Conservation (phyloP, 768 basidiomycete genomes). For the Trametes cingulata region DNA sequence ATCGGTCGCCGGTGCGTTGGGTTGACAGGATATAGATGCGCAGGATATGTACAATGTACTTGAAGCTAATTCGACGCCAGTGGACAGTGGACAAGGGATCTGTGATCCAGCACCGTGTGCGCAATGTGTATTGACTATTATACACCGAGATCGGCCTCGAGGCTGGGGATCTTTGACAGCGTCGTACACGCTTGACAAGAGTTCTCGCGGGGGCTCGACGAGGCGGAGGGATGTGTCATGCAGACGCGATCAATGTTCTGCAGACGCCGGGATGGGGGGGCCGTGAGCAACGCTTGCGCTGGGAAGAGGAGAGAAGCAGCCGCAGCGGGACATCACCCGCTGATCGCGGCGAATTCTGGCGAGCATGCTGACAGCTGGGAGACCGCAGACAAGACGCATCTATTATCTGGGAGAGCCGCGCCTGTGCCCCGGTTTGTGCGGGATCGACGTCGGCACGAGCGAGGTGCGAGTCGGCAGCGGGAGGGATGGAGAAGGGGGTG, state of each 20-base stretch:
- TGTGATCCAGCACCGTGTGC: neutral
- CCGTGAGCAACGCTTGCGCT: constrained; percentile 1
- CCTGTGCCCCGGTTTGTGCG: too few species aligned
- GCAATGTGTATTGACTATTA: constrained; percentile 6
- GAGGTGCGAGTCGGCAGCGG: neutral
- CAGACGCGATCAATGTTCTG: constrained; percentile 16
- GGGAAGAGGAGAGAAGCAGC: constrained; percentile 16
- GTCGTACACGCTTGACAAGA: neutral
- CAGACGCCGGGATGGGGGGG: neutral
- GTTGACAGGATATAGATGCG: constrained; percentile 17
- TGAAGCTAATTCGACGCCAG: constrained; percentile 10
- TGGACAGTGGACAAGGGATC: constrained; percentile 2
- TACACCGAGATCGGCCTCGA: constrained; percentile 10
- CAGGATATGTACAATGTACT: constrained; percentile 16
- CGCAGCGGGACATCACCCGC: constrained; percentile 19
- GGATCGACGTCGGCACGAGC: too few species aligned
- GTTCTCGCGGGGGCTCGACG: neutral
- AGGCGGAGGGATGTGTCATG: constrained; percentile 2
- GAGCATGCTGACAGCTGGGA: neutral
- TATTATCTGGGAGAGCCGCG: too few species aligned
- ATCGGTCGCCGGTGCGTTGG: neutral
- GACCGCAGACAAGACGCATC: neutral
- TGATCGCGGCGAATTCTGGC: constrained; percentile 17
- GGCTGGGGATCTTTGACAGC: neutral
- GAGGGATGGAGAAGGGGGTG: neutral